These are phyloP conservation scores for Hamamelis virginiana DNA, from an alignment of 164 flowering plant genomes.

Conservation along the genomic window DNA sequence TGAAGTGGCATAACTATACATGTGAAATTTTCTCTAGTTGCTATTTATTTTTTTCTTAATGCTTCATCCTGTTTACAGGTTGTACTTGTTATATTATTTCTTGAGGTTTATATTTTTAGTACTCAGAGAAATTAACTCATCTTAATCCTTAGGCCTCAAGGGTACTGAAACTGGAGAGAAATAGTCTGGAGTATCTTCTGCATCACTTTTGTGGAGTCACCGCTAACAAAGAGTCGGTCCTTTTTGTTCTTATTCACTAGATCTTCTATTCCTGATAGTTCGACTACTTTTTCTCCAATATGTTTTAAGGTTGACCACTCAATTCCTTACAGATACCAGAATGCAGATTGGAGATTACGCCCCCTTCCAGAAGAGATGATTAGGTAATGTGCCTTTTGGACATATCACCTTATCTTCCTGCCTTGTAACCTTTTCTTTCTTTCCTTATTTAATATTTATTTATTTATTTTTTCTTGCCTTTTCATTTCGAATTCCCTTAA, in stretches of 20 bases:
- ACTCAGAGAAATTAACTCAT: not conserved
- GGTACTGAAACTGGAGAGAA: conserved; percentile 81
- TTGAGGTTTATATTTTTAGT: conserved; percentile 2
- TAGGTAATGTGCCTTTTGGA: conserved; percentile 39
- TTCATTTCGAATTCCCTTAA: not conserved
- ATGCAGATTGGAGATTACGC: conserved; percentile 97
- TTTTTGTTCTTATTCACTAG: not conserved
- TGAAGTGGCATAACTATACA: no score
- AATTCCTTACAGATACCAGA: conserved; percentile 74
- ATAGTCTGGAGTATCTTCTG: conserved; percentile 85
- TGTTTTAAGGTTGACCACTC: conserved; percentile 12
- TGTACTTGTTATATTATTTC: not conserved
- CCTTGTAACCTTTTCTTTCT: not conserved
- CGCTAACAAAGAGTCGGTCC: conserved; percentile 91
- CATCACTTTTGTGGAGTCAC: conserved; percentile 77
- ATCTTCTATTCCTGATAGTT: not conserved
- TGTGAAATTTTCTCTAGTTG: not conserved
- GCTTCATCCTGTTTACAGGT: no score
- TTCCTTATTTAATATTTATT: not conserved
- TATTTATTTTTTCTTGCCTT: not conserved
- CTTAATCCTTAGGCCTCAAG: conserved; percentile 69
- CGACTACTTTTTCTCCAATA: not conserved
- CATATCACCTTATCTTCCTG: not conserved
- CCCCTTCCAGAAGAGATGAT: conserved; percentile 89
- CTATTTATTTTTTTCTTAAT: not conserved